These are phyloP conservation scores for Entoloma clypeatum DNA, from an alignment of 1,284 basidiomycete genomes.

Conservation along the genomic window DNA sequence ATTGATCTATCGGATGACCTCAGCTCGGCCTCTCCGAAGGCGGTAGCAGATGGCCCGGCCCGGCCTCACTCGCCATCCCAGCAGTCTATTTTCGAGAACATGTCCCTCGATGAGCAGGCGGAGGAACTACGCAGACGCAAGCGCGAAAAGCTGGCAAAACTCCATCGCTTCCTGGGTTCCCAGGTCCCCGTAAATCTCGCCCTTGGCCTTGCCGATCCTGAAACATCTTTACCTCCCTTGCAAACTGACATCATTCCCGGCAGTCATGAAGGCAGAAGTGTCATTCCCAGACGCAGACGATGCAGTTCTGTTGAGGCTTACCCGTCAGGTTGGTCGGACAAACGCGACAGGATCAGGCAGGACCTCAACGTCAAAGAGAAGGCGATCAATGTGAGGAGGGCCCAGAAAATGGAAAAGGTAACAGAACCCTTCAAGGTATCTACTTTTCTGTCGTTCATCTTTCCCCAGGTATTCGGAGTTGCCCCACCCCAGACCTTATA, in stretches of 20 bases:
- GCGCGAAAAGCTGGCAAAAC: slow-evolving; percentile 69
- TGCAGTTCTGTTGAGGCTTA: slow-evolving; percentile 53
- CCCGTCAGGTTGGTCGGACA: slow-evolving; percentile 44
- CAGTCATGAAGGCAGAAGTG: slow-evolving; percentile 26
- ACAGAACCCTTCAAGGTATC: slow-evolving; percentile 4
- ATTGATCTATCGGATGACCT: slow-evolving; percentile 64
- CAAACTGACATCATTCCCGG: slow-evolving; percentile 17
- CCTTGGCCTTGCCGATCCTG: slow-evolving; percentile 43
- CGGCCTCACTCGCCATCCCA: slow-evolving; percentile 29
- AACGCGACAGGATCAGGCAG: slow-evolving; percentile 60
- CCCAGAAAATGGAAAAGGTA: slow-evolving; percentile 83
- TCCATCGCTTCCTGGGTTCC: slow-evolving; percentile 78
- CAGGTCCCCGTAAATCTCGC: slow-evolving; percentile 68
- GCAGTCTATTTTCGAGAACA: slow-evolving; percentile 45
- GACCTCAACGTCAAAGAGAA: slow-evolving; percentile 68
- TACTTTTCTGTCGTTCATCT: slow-evolving; percentile 8
- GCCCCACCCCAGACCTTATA: slow-evolving; percentile 73
- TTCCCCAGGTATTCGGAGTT: slow-evolving; percentile 67
- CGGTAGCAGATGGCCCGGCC: slow-evolving; percentile 17
- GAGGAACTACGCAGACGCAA: slow-evolving; percentile 63
- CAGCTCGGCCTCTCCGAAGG: slow-evolving; percentile 23
- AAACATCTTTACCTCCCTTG: slow-evolving; percentile 40
- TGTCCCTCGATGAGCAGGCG: slow-evolving; percentile 47
- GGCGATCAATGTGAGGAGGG: slow-evolving; percentile 70
- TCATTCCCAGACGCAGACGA: slow-evolving; percentile 47